phyloP scores from a whole-genome alignment of 108 stramenopile genomes.

The Aurantiochytrium sp. region DNA sequence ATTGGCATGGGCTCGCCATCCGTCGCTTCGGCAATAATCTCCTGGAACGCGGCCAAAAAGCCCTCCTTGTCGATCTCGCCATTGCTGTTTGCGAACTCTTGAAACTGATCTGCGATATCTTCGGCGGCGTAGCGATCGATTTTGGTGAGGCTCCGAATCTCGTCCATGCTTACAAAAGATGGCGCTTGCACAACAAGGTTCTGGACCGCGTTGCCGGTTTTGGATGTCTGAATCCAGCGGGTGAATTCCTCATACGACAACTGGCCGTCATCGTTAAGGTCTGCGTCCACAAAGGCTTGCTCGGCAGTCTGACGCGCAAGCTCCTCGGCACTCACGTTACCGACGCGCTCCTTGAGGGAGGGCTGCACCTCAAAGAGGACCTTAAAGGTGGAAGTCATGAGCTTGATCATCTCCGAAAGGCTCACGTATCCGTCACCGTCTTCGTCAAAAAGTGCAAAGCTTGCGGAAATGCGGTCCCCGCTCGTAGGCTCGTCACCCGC shows the following conservation, averaged over 20 bases:
- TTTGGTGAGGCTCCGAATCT: neutral
- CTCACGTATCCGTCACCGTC: conserved; percentile 17
- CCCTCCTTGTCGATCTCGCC: neutral
- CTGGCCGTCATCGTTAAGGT: neutral
- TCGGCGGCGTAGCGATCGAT: neutral
- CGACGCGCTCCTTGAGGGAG: neutral
- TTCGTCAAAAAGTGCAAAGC: conserved; percentile 16
- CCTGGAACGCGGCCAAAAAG: neutral
- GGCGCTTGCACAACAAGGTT: neutral
- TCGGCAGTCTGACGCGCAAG: neutral
- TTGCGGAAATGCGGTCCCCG: neutral
- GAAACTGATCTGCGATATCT: neutral
- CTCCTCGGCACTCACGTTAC: neutral
- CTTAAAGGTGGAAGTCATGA: conserved; percentile 14
- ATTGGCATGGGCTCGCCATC: neutral
- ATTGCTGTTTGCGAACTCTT: neutral
- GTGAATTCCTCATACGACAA: conserved; percentile 6
- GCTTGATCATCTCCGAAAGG: neutral
- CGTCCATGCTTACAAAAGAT: neutral
- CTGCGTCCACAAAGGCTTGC: neutral
- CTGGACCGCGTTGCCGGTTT: neutral
- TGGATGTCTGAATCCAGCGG: neutral
- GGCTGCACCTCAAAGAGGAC: neutral
- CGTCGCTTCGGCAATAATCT: neutral
- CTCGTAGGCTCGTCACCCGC: neutral